Evolutionary conservation across 2,329 filamentous ascomycete species (phyloP).

Genomic region (Rasamsonia emersonii): DNA sequence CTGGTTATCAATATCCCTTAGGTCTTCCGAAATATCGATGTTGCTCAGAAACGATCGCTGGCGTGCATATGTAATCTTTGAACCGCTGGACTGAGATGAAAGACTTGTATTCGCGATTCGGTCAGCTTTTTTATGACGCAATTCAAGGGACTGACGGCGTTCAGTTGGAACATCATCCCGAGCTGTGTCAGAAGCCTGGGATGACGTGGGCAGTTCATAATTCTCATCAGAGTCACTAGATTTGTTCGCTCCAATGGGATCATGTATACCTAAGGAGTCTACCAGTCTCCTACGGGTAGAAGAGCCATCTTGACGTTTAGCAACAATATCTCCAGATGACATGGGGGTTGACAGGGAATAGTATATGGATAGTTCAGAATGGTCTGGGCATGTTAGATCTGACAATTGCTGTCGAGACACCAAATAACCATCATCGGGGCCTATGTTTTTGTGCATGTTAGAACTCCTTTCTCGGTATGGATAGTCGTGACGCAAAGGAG

Average conservation of each 20-base stretch:
- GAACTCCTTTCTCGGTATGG: no score
- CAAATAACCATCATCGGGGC: no score
- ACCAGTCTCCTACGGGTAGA: constrained; percentile 25
- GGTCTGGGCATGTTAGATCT: no score
- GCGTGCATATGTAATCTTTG: constrained; percentile 51
- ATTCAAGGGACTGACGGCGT: constrained; percentile 7
- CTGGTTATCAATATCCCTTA: constrained; percentile 5
- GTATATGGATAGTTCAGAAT: background rate
- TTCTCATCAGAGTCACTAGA: constrained; percentile 5
- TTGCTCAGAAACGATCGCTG: constrained; percentile 54
- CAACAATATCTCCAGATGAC: background rate
- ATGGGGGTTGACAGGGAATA: background rate
- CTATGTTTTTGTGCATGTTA: no score
- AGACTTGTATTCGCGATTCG: background rate
- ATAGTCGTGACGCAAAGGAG: no score
- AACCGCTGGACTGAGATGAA: constrained; percentile 22
- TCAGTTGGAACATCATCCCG: no score
- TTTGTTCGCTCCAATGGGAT: constrained; percentile 6
- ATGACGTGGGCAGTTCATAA: constrained; percentile 1
- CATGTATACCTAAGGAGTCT: constrained; percentile 21
- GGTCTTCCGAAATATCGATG: constrained; percentile 17
- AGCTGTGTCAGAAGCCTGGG: no score
- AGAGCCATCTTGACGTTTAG: constrained; percentile 7
- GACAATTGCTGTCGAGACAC: no score
- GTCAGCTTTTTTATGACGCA: background rate